These are phyloP conservation scores for Waltiozyma sp. DNA, from an alignment of 1,139 yeast genomes.

Conservation along the genomic window DNA sequence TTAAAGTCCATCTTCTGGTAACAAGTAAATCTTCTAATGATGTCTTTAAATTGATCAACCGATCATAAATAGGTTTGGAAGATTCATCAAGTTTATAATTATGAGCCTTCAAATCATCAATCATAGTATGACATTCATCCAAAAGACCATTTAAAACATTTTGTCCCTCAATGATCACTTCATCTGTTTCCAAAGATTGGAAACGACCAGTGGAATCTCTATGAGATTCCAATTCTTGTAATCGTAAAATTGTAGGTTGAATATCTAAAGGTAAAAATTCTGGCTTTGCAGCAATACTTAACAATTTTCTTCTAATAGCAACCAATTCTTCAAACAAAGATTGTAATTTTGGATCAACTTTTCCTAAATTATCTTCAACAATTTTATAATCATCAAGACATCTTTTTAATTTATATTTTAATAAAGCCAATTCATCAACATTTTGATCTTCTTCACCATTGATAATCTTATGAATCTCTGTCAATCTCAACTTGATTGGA, in stretches of 20 bases:
- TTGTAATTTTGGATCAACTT: slow-evolving; percentile 43
- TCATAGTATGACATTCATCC: slow-evolving; percentile 71
- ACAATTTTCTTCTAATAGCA: slow-evolving; percentile 40
- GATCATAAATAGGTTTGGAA: slow-evolving; percentile 38
- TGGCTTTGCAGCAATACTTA: slow-evolving; percentile 36
- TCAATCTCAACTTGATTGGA: slow-evolving; percentile 63
- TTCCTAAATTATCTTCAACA: slow-evolving; percentile 42
- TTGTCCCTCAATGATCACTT: slow-evolving; percentile 36
- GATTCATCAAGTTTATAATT: slow-evolving; percentile 36
- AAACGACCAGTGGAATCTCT: slow-evolving; percentile 36
- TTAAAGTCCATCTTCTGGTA: slow-evolving; percentile 92
- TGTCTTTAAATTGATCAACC: slow-evolving; percentile 52
- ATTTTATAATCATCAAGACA: slow-evolving; percentile 44
- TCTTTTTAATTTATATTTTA: slow-evolving; percentile 47
- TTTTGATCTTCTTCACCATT: slow-evolving; percentile 17
- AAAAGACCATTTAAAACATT: slow-evolving; percentile 59
- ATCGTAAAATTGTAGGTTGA: slow-evolving; percentile 25
- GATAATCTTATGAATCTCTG: slow-evolving; percentile 49
- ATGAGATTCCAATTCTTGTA: slow-evolving; percentile 30
- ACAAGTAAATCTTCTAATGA: slow-evolving; percentile 72
- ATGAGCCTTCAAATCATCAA: slow-evolving; percentile 58
- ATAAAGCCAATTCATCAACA: slow-evolving; percentile 43
- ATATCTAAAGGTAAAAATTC: slow-evolving; percentile 23
- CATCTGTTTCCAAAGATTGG: slow-evolving; percentile 25
- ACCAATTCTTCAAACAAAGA: slow-evolving; percentile 39